phyloP scores from a whole-genome alignment of 202 grass and related monocot genomes.

The Setaria viridis region DNA sequence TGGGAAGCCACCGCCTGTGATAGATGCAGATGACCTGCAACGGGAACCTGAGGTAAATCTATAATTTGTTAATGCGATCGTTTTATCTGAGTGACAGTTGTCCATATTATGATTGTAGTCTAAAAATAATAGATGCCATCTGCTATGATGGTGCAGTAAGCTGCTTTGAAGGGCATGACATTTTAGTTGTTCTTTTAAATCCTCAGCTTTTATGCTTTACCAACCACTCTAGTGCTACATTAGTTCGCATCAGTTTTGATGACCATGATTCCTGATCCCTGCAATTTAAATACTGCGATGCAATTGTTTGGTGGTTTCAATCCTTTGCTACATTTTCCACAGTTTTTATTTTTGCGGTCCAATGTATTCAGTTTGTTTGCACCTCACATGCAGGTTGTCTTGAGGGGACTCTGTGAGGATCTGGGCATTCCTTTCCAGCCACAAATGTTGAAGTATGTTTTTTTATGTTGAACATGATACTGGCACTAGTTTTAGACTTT shows the following conservation, averaged over 20 bases:
- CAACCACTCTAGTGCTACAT: slow-evolving; percentile 7
- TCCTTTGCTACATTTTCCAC: slow-evolving; percentile 23
- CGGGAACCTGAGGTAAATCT: slow-evolving; percentile 76
- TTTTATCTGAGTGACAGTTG: slow-evolving; percentile 22
- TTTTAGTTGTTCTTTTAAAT: slow-evolving; percentile 22
- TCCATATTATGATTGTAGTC: not conserved
- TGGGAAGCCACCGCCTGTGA: slow-evolving; percentile 80
- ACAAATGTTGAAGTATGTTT: slow-evolving; percentile 86
- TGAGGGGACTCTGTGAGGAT: slow-evolving; percentile 84
- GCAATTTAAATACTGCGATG: slow-evolving; percentile 15
- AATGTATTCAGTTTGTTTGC: slow-evolving; percentile 39
- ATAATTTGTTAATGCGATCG: slow-evolving; percentile 11
- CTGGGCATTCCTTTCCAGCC: slow-evolving; percentile 86
- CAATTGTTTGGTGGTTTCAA: slow-evolving; percentile 31
- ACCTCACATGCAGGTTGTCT: slow-evolving; percentile 60
- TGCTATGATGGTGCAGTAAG: slow-evolving; percentile 11
- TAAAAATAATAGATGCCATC: slow-evolving; percentile 9
- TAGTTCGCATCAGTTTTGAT: not conserved
- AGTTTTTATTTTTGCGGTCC: slow-evolving; percentile 19
- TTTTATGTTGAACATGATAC: slow-evolving; percentile 4
- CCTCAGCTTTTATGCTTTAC: slow-evolving; percentile 21
- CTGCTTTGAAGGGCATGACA: slow-evolving; percentile 25
- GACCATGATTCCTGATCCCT: slow-evolving; percentile 1
- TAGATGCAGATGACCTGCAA: slow-evolving; percentile 95
- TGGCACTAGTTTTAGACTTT: not conserved